These are phyloP conservation scores for Vigna mungo DNA, from an alignment of 306 rosid genomes.

Conservation along the genomic window DNA sequence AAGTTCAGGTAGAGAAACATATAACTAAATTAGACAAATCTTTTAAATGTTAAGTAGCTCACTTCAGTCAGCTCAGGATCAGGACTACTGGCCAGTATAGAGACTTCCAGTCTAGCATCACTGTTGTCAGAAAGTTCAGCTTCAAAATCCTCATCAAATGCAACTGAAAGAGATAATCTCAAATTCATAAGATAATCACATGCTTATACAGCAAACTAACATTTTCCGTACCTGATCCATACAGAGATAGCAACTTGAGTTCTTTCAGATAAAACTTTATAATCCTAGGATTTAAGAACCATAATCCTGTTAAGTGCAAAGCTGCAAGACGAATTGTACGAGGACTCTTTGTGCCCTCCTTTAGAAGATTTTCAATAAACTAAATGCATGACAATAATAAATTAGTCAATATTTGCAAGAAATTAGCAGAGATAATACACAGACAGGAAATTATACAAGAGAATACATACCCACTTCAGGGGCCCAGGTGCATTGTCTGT, in stretches of 20 bases:
- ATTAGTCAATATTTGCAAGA: slow-evolving; percentile 32
- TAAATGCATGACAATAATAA: slow-evolving; percentile 44
- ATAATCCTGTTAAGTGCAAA: slow-evolving; percentile 87
- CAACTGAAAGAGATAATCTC: slow-evolving; percentile 64
- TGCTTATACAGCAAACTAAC: slow-evolving; percentile 2
- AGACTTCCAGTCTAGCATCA: slow-evolving; percentile 78
- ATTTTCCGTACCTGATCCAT: slow-evolving; percentile 79
- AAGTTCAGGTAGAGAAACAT: slow-evolving; percentile 13
- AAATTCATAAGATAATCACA: slow-evolving; percentile 35
- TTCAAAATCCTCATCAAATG: slow-evolving; percentile 98
- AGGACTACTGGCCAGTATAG: slow-evolving; percentile 74
- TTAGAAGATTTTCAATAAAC: slow-evolving; percentile 82
- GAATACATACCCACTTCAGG: slow-evolving; percentile 85
- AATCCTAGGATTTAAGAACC: slow-evolving; percentile 79
- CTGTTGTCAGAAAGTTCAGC: slow-evolving; percentile 85
- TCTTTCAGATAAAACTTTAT: slow-evolving; percentile 85
- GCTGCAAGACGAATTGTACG: slow-evolving; percentile 99
- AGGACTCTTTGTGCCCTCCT: slow-evolving; percentile 95
- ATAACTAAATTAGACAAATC: slow-evolving; percentile 32
- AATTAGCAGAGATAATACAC: slow-evolving; percentile 25
- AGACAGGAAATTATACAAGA: slow-evolving; percentile 40
- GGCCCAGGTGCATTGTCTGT: slow-evolving; percentile 74
- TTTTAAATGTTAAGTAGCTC: slow-evolving; percentile 44
- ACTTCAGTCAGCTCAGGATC: slow-evolving; percentile 89
- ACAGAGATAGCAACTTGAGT: slow-evolving; percentile 78